These are phyloP conservation scores for Aspergillus sp. DNA, from an alignment of 2,329 filamentous ascomycete species.

Conservation along the genomic window DNA sequence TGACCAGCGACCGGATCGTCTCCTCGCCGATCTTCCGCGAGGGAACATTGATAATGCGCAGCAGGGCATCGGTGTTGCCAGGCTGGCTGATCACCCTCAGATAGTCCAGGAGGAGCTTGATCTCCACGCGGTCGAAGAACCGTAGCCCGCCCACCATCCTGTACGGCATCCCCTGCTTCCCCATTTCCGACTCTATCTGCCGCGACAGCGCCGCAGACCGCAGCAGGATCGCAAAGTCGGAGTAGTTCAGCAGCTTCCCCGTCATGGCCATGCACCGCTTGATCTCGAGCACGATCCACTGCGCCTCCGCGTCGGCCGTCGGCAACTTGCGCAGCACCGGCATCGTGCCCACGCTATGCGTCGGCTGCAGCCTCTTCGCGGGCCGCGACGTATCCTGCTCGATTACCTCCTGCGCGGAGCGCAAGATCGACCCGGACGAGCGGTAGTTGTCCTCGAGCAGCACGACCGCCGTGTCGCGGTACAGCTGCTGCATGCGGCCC, in stretches of 20 bases:
- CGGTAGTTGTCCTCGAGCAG: conserved; percentile 93
- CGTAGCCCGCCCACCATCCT: conserved; percentile 87
- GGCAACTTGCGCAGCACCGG: conserved; percentile 78
- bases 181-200: conserved; percentile 79
- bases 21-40: conserved; percentile 76
- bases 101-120: conserved; percentile 86
- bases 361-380: conserved; percentile 73
- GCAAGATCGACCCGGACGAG: conserved; percentile 81
- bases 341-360: conserved; percentile 74
- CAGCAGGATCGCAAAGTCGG: conserved; percentile 84
- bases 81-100: conserved; percentile 81
- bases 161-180: conserved; percentile 79
- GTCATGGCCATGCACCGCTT: conserved; percentile 68
- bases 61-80: conserved; percentile 80
- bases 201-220: conserved; percentile 79
- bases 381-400: conserved; percentile 83
- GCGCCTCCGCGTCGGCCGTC: conserved; percentile 69
- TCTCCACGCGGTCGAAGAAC: conserved; percentile 89
- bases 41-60: conserved; percentile 81
- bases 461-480: conserved; percentile 74
- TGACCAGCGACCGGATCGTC: conserved; percentile 70
- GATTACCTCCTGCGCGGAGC: conserved; percentile 78
- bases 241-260: conserved; percentile 68
- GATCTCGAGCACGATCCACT: conserved; percentile 87
- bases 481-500: conserved; percentile 72